Base-by-base conservation (phyloP, 1,284 basidiomycete genomes). In the Vanrija sp. region DNA sequence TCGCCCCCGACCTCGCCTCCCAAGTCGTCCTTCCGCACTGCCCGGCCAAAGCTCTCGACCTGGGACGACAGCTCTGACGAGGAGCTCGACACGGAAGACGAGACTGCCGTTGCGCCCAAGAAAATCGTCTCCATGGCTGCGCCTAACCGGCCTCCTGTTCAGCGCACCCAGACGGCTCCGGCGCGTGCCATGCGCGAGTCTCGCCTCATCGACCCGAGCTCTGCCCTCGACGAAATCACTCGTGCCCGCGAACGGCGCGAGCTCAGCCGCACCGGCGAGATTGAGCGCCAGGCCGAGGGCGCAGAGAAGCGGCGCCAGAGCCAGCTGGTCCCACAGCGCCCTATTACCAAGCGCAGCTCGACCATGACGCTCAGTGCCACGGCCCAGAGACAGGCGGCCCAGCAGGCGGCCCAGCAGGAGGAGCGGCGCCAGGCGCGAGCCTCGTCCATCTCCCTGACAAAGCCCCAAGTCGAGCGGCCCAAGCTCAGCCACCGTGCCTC, bases 161-260 rank as follows among this genome's bases (percentile, higher is more conserved):
- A 47, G 16, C 43, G 54, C 35, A 41, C 41, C 18, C 51, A 42
- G 24, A 49, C 48, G 7, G 62, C 67, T 19, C 60, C 67, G 49
- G 61, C 60, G 2, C 42, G 51, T 25, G 65, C 65, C 1, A 14
- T 31, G 31, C 53, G 70, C 18, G 65, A 68, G 38, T 59, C 67
- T n/a, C 55, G 67, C 10, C 39, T 54, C 18, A 36, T 57, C n/a
- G 47, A 51, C 46, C 36, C 27, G 12, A 45, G 22, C 27, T 38
- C 45, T 6, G 64, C 68, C 2, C 58, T 72, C 57, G 62, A 62
- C 6, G 53, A 62, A 36, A 60, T 72, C 9, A 67, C 59, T 2
- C 44, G 48, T 19, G 66, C 67, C 3, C 54, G 70, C 19, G 70
- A 69, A 42, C 56, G 68, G 25, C 59, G 70, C 19, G 53, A 60